Percentiles rank a stretch among this genome's conserved stretches.
phyloP scores from a whole-genome alignment of 2,329 filamentous ascomycete species.

The Thielaviopsis ethacetica region DNA sequence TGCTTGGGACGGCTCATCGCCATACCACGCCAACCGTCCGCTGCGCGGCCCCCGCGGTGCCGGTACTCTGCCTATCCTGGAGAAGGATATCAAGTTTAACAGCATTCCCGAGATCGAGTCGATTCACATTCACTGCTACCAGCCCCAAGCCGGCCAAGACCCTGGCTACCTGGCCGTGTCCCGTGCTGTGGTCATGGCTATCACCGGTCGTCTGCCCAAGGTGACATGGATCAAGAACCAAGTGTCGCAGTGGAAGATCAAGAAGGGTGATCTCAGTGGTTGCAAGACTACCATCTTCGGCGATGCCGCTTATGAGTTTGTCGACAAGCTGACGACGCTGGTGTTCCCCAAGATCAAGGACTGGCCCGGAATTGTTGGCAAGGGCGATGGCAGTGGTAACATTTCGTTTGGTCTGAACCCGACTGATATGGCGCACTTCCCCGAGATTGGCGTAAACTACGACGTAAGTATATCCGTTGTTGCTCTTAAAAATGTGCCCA shows the following conservation, averaged over 20 bases:
- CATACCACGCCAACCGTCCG: slow-evolving; percentile 85
- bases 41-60: slow-evolving; percentile 67
- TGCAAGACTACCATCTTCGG: slow-evolving; percentile 64
- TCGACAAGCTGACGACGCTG: slow-evolving; percentile 78
- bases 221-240: slow-evolving; percentile 54
- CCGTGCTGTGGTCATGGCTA: slow-evolving; percentile 68
- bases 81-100: slow-evolving; percentile 59
- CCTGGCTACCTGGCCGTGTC: slow-evolving; percentile 65
- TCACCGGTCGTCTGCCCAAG: slow-evolving; percentile 59
- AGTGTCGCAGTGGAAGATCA: slow-evolving; percentile 60
- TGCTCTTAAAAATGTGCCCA: neutral
- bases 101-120: slow-evolving; percentile 72
- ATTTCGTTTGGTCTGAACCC: slow-evolving; percentile 64
- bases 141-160: slow-evolving; percentile 54
- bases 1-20: slow-evolving; percentile 76
- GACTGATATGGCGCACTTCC: slow-evolving; percentile 68
- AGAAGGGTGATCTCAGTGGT: slow-evolving; percentile 53
- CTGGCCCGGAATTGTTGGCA: slow-evolving; percentile 50
- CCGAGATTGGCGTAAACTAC: slow-evolving; percentile 89
- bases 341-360: slow-evolving; percentile 95
- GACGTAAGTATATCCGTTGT: slow-evolving; percentile 45
- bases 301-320: slow-evolving; percentile 73
- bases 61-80: slow-evolving; percentile 53
- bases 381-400: slow-evolving; percentile 80
- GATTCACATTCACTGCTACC: slow-evolving; percentile 63